These are phyloP conservation scores for Astragalus glycyphyllos DNA, from an alignment of 306 rosid genomes.

Conservation along the genomic window DNA sequence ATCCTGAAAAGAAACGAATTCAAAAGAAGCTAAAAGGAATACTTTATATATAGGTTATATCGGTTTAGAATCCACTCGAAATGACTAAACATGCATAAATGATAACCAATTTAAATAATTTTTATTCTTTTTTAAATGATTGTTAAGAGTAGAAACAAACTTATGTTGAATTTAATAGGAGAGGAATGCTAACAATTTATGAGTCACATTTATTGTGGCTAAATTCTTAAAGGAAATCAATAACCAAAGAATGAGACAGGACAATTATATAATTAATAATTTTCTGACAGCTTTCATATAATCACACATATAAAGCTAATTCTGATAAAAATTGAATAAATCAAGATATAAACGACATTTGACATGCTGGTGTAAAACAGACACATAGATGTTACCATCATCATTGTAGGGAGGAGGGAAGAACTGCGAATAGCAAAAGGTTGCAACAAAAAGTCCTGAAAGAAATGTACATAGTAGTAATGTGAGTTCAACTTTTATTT, in stretches of 20 bases:
- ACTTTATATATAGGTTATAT: constrained; percentile 15
- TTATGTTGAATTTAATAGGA: not conserved
- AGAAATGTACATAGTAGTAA: constrained; percentile 23
- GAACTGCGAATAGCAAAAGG: constrained; percentile 87
- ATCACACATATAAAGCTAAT: not conserved
- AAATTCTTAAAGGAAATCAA: constrained; percentile 10
- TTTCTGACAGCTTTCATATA: not conserved
- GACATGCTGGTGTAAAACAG: constrained; percentile 6
- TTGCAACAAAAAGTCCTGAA: constrained; percentile 81
- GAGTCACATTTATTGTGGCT: not conserved
- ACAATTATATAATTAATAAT: not conserved
- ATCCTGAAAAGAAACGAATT: constrained; percentile 59
- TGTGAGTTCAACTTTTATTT: constrained; percentile 26
- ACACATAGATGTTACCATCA: constrained; percentile 58
- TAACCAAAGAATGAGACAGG: not conserved
- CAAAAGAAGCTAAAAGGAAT: not conserved
- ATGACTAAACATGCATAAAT: not conserved
- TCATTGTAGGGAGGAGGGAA: constrained; percentile 72
- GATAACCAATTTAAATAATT: not conserved
- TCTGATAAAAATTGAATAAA: constrained; percentile 2
- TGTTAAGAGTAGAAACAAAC: not conserved
- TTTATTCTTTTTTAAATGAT: no score
- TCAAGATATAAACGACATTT: constrained; percentile 29
- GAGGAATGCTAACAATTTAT: not conserved
- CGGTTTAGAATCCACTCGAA: not conserved